Base-by-base conservation (phyloP, 345 rosid genomes). In the Boechera retrofracta region DNA sequence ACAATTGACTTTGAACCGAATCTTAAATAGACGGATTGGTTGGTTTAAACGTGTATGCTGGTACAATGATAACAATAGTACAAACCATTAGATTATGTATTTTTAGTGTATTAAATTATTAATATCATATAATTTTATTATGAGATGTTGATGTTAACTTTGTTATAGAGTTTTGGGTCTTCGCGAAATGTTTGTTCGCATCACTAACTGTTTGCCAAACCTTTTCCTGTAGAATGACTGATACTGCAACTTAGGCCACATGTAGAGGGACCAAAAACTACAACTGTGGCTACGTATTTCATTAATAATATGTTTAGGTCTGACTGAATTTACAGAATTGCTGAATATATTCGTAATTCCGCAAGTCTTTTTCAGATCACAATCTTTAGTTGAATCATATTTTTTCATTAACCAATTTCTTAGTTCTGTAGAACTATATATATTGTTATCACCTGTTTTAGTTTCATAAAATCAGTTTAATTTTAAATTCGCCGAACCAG, bases 141-240 rank as follows among this genome's bases (percentile, higher is more conserved):
- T 21, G 24, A 21, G 24, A 21, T 21, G 21, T 21, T 21, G 21
- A 21, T 21, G 24, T 21, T 1, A 9, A 1, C 4, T 42, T 42
- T 42, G 1, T 63, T 3, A 24, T 24, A 62, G 57, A 66, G 42
- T 42, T 42, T 42, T 47, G 6, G 6, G 11, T 4, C 44, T 31
- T 26, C 21, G 26, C 35, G 15, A 68, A 26, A 13, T 3, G 13
- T 38, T 38, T 6, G 13, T n/a, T 12, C 66, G 24, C 24, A 33
- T 33, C 45, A 47, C 49, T 71, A 47, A 59, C 41, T 28, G n/a
- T 29, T 39, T 41, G 73, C 73, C 73, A 69, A 69, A 69, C 64
- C 10, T 55, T 69, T 42, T 69, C 41, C 51, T 21, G 24, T 21
- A 1, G 24, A 21, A 21, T 21, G 24, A 21, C 16, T 32, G 42